A percentile compares a stretch with the other conserved stretches of the same genome.
These are phyloP conservation scores for Theobroma cacao DNA, from an alignment of 345 rosid species.

Conservation along the genomic window DNA sequence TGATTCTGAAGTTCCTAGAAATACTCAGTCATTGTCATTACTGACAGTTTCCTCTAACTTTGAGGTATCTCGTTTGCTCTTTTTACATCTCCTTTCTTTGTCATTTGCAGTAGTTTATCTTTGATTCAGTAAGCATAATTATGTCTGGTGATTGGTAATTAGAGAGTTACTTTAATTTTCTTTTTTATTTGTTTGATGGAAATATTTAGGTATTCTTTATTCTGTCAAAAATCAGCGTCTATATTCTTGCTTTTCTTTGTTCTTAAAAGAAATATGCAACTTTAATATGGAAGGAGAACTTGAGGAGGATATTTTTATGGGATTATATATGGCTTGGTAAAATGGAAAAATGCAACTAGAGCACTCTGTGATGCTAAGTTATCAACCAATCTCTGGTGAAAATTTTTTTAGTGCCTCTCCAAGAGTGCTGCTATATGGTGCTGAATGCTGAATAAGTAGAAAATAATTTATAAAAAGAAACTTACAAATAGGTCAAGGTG, in stretches of 20 bases:
- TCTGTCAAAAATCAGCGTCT: background rate
- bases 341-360: background rate
- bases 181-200: background rate
- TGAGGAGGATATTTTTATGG: background rate
- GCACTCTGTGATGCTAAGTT: background rate
- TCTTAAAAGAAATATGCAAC: background rate
- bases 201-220: background rate
- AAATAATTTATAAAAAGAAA: background rate
- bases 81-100: background rate
- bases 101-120: background rate
- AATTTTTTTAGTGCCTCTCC: background rate
- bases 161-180: background rate
- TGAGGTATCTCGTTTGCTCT: constrained; percentile 46
- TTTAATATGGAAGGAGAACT: background rate
- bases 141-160: background rate
- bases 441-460: background rate
- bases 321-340: background rate
- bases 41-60: constrained; percentile 73
- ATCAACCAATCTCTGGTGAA: background rate
- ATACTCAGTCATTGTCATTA: constrained; percentile 42
- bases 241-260: background rate
- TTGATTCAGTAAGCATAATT: background rate
- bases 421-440: background rate
- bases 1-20: constrained; percentile 55
- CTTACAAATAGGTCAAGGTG: background rate